Percentiles rank a stretch among this genome's conserved stretches.
These are phyloP conservation scores for Hymenoscyphus albidus DNA, from an alignment of 2,329 filamentous ascomycete species.

Conservation along the genomic window DNA sequence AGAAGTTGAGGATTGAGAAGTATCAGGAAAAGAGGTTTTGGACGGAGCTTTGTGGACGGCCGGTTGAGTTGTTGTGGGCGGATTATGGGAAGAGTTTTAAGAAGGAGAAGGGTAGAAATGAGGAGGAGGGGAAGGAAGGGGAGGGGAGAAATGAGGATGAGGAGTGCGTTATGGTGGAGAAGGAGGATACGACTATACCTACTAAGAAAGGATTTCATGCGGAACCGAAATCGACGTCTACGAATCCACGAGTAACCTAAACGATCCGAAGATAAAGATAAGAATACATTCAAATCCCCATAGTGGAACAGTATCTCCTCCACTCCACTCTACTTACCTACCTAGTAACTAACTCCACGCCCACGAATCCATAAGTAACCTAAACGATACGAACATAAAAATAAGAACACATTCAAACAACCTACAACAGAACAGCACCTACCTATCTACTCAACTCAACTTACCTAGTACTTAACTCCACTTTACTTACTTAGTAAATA, in stretches of 20 bases:
- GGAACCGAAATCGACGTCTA: not conserved
- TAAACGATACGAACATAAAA: no score
- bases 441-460: no score
- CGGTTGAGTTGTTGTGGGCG: slow-evolving; percentile 67
- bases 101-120: not conserved
- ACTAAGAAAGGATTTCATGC: not conserved
- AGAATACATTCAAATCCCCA: no score
- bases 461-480: no score
- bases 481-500: no score
- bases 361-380: no score
- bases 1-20: slow-evolving; percentile 56
- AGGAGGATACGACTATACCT: slow-evolving; percentile 22
- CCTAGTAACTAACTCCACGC: no score
- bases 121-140: slow-evolving; percentile 6
- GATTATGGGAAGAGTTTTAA: slow-evolving; percentile 57
- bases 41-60: slow-evolving; percentile 62
- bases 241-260: not conserved
- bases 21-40: slow-evolving; percentile 66
- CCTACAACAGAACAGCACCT: no score
- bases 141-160: slow-evolving; percentile 23
- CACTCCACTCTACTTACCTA: no score
- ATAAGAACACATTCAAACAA: no score
- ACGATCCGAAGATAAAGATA: no score
- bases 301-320: no score
- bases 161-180: slow-evolving; percentile 33